A percentile compares a stretch with the other conserved stretches of the same genome.
Evolutionary conservation across 2,329 filamentous ascomycete species (phyloP).

Genomic region (Pseudopyricularia javanii): DNA sequence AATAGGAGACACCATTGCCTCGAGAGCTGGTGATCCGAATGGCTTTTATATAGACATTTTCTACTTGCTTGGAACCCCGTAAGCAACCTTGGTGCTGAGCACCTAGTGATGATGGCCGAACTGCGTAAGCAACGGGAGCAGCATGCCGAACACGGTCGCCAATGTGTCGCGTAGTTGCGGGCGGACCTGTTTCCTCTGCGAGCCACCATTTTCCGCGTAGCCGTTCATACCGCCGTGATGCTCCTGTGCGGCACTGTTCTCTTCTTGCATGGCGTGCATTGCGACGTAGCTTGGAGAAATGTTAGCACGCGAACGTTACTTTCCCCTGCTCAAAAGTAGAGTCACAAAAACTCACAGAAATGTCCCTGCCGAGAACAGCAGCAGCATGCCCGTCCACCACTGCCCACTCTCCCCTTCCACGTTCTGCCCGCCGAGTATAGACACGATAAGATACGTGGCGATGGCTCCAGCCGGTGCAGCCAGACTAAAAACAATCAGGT

Average conservation of each 20-base stretch:
- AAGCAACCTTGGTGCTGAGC: not conserved
- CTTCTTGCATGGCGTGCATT: conserved; percentile 96
- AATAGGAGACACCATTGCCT: too few relatives aligned
- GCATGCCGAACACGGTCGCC: conserved; percentile 62
- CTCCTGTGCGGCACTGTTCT: conserved; percentile 38
- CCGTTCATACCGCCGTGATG: conserved; percentile 36
- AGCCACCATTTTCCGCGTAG: conserved; percentile 33
- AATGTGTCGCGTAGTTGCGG: conserved; percentile 57
- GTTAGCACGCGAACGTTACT: conserved; percentile 5
- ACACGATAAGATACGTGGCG: conserved; percentile 68
- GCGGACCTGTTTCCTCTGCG: conserved; percentile 38
- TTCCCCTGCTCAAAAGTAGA: not conserved
- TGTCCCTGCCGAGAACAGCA: conserved; percentile 92
- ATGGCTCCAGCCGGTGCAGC: conserved; percentile 81
- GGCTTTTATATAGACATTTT: not conserved
- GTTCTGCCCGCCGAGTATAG: conserved; percentile 49
- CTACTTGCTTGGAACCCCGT: not conserved
- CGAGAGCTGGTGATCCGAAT: not conserved
- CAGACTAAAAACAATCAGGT: conserved; percentile 82
- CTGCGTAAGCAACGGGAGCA: conserved; percentile 65
- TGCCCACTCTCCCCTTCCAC: conserved; percentile 49
- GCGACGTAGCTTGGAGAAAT: conserved; percentile 64
- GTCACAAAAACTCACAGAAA: conserved; percentile 65
- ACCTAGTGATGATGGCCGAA: conserved; percentile 59
- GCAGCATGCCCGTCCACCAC: conserved; percentile 85